phyloP scores from a whole-genome alignment of 2,329 filamentous ascomycete genomes.

The Colletotrichum orbiculare region DNA sequence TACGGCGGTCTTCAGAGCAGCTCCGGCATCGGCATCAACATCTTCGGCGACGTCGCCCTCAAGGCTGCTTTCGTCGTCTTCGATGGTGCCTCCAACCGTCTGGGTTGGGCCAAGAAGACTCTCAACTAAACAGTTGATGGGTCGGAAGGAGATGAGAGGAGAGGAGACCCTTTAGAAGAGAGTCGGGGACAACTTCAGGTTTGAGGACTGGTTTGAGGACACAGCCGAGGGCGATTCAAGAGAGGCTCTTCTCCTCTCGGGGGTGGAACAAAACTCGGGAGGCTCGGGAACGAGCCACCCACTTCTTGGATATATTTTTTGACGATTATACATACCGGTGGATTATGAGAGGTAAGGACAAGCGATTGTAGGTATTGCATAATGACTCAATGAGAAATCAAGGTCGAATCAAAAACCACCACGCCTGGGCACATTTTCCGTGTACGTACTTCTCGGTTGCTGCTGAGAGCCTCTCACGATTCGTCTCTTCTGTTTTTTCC shows the following conservation, averaged over 20 bases:
- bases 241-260: not conserved
- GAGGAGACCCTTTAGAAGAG: not conserved
- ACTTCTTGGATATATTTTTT: conserved; percentile 22
- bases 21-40: conserved; percentile 52
- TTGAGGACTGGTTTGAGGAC: conserved; percentile 10
- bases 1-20: conserved; percentile 69
- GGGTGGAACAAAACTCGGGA: not conserved
- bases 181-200: not conserved
- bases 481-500: not conserved
- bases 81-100: conserved; percentile 52
- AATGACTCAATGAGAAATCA: not conserved
- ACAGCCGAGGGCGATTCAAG: not conserved
- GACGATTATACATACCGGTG: not conserved
- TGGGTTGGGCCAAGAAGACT: conserved; percentile 52
- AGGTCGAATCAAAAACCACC: not conserved
- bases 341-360: conserved; percentile 16
- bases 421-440: not conserved
- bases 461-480: too few species aligned
- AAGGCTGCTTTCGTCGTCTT: conserved; percentile 72
- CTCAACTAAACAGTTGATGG: conserved; percentile 15
- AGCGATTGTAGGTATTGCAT: conserved; percentile 1
- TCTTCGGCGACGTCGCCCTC: conserved; percentile 73
- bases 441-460: not conserved
- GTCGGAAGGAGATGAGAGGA: not conserved
- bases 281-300: conserved; percentile 2